Conservation (phyloP, 345 rosid genomes). For the Durio zibethinus region DNA sequence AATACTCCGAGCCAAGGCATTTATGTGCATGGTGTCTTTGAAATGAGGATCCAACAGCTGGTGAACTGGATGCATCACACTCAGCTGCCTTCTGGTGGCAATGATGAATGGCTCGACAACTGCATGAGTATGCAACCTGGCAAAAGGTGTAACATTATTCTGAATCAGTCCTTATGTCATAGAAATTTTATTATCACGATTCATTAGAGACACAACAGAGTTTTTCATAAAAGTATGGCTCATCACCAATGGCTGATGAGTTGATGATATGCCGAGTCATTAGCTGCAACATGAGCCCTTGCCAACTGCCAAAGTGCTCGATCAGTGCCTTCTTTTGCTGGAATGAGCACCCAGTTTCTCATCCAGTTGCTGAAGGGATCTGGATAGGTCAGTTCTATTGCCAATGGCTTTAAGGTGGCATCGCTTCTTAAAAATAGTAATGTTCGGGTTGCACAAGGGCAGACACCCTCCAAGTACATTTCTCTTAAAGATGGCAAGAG, state of each 20-base stretch:
- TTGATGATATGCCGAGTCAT: slow-evolving; percentile 60
- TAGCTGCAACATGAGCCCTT: slow-evolving; percentile 55
- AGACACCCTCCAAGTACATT: slow-evolving; percentile 34
- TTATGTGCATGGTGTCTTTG: slow-evolving; percentile 59
- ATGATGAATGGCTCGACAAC: slow-evolving; percentile 64
- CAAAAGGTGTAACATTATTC: slow-evolving; percentile 6
- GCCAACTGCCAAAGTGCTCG: slow-evolving; percentile 62
- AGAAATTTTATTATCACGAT: not conserved
- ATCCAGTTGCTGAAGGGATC: not conserved
- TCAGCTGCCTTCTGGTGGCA: slow-evolving; percentile 59
- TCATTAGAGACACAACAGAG: not conserved
- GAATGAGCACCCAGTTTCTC: slow-evolving; percentile 31
- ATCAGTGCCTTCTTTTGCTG: slow-evolving; percentile 42
- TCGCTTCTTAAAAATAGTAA: slow-evolving; percentile 37
- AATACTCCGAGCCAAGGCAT: slow-evolving; percentile 43
- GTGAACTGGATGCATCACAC: slow-evolving; percentile 60
- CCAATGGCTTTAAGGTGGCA: slow-evolving; percentile 45
- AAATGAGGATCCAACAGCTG: slow-evolving; percentile 59
- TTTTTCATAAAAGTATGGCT: slow-evolving; percentile 5
- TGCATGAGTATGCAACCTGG: slow-evolving; percentile 67
- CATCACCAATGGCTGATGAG: slow-evolving; percentile 48
- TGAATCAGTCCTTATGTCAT: not conserved
- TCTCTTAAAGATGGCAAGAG: slow-evolving; percentile 45
- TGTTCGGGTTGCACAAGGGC: slow-evolving; percentile 58
- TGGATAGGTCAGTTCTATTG: slow-evolving; percentile 53